A percentile compares a stretch with the other conserved stretches of the same genome.
Conservation (phyloP, 495 filamentous ascomycete species). For the Aspergillus avenaceus region DNA sequence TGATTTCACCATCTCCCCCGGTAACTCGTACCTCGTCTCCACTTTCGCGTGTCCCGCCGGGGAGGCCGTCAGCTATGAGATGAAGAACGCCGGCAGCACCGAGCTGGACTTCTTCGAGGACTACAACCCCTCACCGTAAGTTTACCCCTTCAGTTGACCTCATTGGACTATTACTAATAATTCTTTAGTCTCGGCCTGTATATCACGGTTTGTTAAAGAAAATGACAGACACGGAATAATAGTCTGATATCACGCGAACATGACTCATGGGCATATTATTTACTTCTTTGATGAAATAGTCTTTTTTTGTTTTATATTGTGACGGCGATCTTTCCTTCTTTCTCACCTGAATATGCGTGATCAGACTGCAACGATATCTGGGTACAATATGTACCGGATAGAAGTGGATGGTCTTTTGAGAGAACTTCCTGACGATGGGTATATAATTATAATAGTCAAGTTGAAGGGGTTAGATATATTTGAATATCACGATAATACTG, state of each 20-base stretch:
- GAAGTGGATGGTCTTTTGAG: too few relatives aligned
- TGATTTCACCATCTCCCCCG: slow-evolving; percentile 45
- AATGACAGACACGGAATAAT: slow-evolving; percentile 4
- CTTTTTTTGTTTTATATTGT: not conserved
- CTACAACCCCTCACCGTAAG: slow-evolving; percentile 52
- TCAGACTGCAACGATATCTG: not conserved
- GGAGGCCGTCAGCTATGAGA: slow-evolving; percentile 44
- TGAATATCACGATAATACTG: too few relatives aligned
- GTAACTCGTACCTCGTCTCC: slow-evolving; percentile 52
- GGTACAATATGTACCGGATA: not conserved
- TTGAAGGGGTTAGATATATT: too few relatives aligned
- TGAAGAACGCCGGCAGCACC: slow-evolving; percentile 48
- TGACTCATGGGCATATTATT: slow-evolving; percentile 10
- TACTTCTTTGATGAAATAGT: not conserved
- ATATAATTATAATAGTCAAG: not conserved
- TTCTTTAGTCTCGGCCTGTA: slow-evolving; percentile 53
- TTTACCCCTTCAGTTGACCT: slow-evolving; percentile 1
- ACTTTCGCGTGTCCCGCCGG: slow-evolving; percentile 55
- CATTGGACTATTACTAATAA: slow-evolving; percentile 19
- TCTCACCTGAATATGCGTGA: not conserved
- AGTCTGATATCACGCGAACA: slow-evolving; percentile 9
- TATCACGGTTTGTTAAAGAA: slow-evolving; percentile 56
- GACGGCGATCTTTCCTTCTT: not conserved
- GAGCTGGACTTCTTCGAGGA: slow-evolving; percentile 63
- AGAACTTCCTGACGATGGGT: too few relatives aligned